Base-by-base conservation (phyloP, 768 basidiomycete species). In the Boletus rubescentipes region DNA sequence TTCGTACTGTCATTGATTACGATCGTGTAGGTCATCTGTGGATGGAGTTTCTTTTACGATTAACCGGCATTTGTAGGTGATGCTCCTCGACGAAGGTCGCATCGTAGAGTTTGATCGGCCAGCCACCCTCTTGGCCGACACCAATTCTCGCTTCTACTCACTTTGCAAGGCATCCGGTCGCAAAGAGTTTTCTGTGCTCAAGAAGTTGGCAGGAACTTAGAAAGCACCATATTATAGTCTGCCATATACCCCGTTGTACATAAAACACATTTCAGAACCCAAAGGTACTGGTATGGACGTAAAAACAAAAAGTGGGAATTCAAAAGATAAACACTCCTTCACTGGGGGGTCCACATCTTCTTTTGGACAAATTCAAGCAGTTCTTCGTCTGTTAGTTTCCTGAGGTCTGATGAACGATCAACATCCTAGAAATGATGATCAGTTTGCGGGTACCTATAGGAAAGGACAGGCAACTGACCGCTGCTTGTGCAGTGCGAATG, bases 1-100 rank as follows among this genome's bases (percentile, higher is more conserved):
- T 90, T 51, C 78, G 86, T 5, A 89, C 87, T 3, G 86, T 89
- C 45, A 91, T 93, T 51, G 90, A 93, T 62, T 93, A 92, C 60
- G 86, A 93, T 67, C 79, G 85, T 59, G 88, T 87, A 72, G 54
- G 85, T 74, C 12, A 9, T 43, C 46, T 20, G 2, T 29, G 39
- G n/a, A 42, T 30, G 39, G 18, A 9, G 56, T 61, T 18, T 62
- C 23, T 34, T 46, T 48, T 32, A n/a, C 20, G 4, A 35, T 20
- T 67, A 18, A 63, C 44, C 2, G 5, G 20, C 35, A 12, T 37
- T 44, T 21, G 8, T 40, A 90, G 89, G 83, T 91, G 39, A 82
- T 90, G 81, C 72, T 91, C 8, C 76, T 93, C 23, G 90, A 92
- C 43, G 77, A 89, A 66, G 91, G 92, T 5, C 79, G 79, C 2